Percentiles rank a stretch among this genome's conserved stretches.
Evolutionary conservation across 2,329 filamentous ascomycete species (phyloP).

Genomic region (Ascomycota sp.): DNA sequence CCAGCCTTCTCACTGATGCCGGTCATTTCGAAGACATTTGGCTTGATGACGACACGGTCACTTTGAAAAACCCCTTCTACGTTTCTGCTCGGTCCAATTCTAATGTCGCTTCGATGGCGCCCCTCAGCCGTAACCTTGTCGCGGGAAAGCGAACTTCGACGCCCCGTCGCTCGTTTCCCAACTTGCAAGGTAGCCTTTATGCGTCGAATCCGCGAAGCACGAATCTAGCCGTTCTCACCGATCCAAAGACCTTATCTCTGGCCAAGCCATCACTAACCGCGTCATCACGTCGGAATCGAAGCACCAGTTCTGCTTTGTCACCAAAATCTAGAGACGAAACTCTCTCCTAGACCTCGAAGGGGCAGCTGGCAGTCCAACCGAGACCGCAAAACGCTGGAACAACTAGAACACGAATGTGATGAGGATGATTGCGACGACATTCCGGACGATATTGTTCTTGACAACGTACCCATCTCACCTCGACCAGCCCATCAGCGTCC

Average conservation of each 20-base stretch:
- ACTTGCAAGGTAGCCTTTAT: conserved; percentile 24
- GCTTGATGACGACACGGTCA: conserved; percentile 42
- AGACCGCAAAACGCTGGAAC: conserved; percentile 44
- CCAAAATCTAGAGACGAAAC: conserved; percentile 22
- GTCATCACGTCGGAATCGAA: conserved; percentile 21
- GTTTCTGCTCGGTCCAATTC: conserved; percentile 16
- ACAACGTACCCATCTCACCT: conserved; percentile 71
- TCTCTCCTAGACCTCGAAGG: conserved; percentile 23
- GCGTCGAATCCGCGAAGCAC: conserved; percentile 30
- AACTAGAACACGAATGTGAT: conserved; percentile 58
- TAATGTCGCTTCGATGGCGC: conserved; percentile 8
- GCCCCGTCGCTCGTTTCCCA: conserved; percentile 22
- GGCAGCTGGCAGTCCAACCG: conserved; percentile 53
- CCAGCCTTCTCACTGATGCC: conserved; percentile 48
- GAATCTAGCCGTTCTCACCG: conserved; percentile 18
- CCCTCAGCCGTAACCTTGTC: conserved; percentile 11
- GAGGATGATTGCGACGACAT: conserved; percentile 60
- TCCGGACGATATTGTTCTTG: conserved; percentile 57
- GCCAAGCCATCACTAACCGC: conserved; percentile 15
- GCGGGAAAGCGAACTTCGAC: conserved; percentile 10
- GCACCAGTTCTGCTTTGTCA: conserved; percentile 28
- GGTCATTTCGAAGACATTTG: conserved; percentile 88
- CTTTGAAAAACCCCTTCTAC: conserved; percentile 27
- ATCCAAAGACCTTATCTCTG: conserved; percentile 12
- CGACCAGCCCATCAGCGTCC: conserved; percentile 35